phyloP scores from a whole-genome alignment of 441 rosid species.

The Croton laevigatus region DNA sequence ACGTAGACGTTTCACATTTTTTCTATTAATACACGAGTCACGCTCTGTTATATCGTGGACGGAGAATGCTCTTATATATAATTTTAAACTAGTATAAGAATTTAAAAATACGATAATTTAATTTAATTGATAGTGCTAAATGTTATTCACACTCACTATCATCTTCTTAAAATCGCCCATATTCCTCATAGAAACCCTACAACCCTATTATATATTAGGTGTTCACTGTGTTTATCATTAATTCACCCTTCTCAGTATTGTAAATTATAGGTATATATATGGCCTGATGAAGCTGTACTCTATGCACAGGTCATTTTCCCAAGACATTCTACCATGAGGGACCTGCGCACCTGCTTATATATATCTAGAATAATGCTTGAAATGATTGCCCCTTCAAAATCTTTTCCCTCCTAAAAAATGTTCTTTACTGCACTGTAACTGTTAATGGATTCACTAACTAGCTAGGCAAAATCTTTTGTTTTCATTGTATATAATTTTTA shows the following conservation, averaged over 20 bases:
- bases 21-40: too few species aligned
- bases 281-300: neutral
- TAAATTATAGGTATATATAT: neutral
- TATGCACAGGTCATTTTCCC: neutral
- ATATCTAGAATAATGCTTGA: slow-evolving; percentile 6
- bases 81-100: too few species aligned
- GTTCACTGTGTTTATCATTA: slow-evolving; percentile 13
- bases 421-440: neutral
- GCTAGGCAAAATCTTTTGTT: neutral
- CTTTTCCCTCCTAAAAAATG: neutral
- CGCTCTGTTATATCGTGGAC: too few species aligned
- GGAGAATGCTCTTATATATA: too few species aligned
- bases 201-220: slow-evolving; percentile 10
- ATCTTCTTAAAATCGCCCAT: slow-evolving; percentile 15
- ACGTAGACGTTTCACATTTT: too few species aligned
- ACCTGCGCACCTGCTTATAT: neutral
- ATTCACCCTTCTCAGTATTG: neutral
- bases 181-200: slow-evolving; percentile 34
- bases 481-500: too few species aligned
- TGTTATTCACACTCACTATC: too few species aligned
- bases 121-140: too few species aligned
- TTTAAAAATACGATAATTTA: too few species aligned
- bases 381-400: slow-evolving; percentile 5
- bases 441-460: neutral
- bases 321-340: slow-evolving; percentile 11